Evolutionary conservation across 2,329 filamentous ascomycete species (phyloP).

Genomic region (Colletotrichum somersetense): DNA sequence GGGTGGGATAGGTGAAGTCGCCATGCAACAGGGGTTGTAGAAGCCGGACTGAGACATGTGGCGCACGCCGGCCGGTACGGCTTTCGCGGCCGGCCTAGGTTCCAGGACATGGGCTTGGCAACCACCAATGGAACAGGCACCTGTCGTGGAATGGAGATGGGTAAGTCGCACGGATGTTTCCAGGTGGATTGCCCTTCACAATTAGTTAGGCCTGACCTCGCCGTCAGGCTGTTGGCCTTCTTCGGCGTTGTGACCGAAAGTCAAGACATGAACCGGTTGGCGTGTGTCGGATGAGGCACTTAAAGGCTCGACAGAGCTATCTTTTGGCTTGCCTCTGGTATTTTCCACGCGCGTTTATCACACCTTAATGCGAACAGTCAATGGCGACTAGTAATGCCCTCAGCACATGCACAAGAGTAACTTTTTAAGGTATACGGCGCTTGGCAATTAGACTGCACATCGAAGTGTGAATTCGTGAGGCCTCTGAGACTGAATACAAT

Average conservation of each 20-base stretch:
- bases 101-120: background rate
- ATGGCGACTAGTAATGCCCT: background rate
- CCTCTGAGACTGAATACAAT: background rate
- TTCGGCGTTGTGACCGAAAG: background rate
- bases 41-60: slow-evolving; percentile 31
- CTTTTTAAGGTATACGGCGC: background rate
- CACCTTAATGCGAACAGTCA: background rate
- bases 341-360: background rate
- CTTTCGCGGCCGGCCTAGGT: slow-evolving; percentile 17
- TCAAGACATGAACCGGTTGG: slow-evolving; percentile 18
- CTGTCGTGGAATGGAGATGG: slow-evolving; percentile 16
- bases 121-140: slow-evolving; percentile 4
- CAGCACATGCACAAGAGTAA: background rate
- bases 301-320: background rate
- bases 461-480: background rate
- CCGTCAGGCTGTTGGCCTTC: background rate
- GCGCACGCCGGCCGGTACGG: slow-evolving; percentile 32
- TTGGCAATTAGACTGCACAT: no score
- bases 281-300: slow-evolving; percentile 38
- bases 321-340: slow-evolving; percentile 25
- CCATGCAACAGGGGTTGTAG: slow-evolving; percentile 27
- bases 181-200: slow-evolving; percentile 22
- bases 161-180: slow-evolving; percentile 5
- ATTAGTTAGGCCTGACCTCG: slow-evolving; percentile 12
- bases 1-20: slow-evolving; percentile 31